These are phyloP conservation scores for Xerocomellus intermedius DNA, from an alignment of 768 basidiomycete genomes.

Conservation along the genomic window DNA sequence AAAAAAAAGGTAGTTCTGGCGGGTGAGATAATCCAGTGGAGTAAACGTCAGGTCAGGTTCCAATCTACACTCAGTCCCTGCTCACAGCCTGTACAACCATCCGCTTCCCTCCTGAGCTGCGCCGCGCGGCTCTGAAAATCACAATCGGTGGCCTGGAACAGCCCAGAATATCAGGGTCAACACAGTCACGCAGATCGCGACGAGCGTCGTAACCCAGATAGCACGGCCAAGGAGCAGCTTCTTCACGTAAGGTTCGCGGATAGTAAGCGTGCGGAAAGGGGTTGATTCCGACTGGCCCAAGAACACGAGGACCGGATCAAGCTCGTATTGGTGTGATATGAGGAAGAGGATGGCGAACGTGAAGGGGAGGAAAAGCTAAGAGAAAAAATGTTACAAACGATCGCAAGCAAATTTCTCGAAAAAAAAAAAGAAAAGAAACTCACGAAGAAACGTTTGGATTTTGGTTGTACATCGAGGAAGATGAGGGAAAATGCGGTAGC, in stretches of 20 bases:
- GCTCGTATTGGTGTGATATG: constrained; percentile 94
- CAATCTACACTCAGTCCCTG: constrained; percentile 17
- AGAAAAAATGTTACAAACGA: constrained; percentile 2
- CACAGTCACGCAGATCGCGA: constrained; percentile 71
- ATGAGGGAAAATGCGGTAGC: constrained; percentile 87
- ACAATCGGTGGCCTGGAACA: constrained; percentile 91
- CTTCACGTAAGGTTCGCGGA: constrained; percentile 92
- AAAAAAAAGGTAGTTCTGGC: constrained; percentile 22
- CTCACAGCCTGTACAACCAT: constrained; percentile 8
- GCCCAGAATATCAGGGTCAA: constrained; percentile 94
- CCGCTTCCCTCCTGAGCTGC: constrained; percentile 7
- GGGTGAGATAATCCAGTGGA: constrained; percentile 21
- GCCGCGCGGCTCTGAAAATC: constrained; percentile 3
- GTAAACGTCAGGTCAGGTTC: constrained; percentile 15
- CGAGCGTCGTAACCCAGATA: constrained; percentile 84
- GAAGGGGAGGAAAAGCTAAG: constrained; percentile 92
- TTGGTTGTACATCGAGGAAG: constrained; percentile 91
- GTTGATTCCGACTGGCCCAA: constrained; percentile 94
- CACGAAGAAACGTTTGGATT: constrained; percentile 92
- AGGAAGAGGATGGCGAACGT: constrained; percentile 86
- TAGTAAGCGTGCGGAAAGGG: constrained; percentile 89
- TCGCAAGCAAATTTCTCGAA: background rate
- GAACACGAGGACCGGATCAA: constrained; percentile 94
- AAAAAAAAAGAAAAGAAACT: constrained; percentile 41
- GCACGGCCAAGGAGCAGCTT: constrained; percentile 88